Evolutionary conservation across 495 filamentous ascomycete species (phyloP).

Genomic region (Podospora comata): DNA sequence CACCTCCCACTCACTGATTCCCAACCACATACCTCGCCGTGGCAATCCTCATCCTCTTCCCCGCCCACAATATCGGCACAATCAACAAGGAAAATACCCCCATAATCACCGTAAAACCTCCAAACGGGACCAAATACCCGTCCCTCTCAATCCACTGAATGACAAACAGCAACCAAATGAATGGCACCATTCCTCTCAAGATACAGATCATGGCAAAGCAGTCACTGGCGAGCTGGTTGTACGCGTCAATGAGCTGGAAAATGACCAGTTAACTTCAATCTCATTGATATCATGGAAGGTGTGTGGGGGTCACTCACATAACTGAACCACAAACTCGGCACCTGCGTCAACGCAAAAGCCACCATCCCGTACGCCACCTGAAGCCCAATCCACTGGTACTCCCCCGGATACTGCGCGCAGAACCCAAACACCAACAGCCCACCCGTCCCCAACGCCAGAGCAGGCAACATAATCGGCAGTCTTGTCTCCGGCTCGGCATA

Average conservation of each 20-base stretch:
- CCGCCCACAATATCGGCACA: conserved; percentile 27
- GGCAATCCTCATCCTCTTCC: conserved; percentile 34
- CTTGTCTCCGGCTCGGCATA: conserved; percentile 32
- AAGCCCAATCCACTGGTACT: conserved; percentile 30
- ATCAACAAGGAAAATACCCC: conserved; percentile 28
- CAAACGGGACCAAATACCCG: conserved; percentile 31
- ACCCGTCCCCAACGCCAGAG: conserved; percentile 26
- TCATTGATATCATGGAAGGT: neutral
- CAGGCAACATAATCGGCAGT: conserved; percentile 27
- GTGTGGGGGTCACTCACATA: conserved; percentile 26
- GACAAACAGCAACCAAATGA: conserved; percentile 32
- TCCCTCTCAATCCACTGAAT: conserved; percentile 27
- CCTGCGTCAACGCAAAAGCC: conserved; percentile 31
- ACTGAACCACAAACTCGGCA: conserved; percentile 32
- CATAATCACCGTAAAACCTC: conserved; percentile 29
- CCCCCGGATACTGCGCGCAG: conserved; percentile 26
- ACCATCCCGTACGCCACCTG: conserved; percentile 34
- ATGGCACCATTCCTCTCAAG: conserved; percentile 31
- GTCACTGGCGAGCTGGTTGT: conserved; percentile 33
- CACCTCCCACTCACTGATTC: conserved; percentile 23
- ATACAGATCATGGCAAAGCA: conserved; percentile 37
- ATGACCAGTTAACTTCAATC: neutral
- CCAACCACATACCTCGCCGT: conserved; percentile 29
- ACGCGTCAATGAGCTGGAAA: conserved; percentile 33
- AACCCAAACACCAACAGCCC: conserved; percentile 34